These are phyloP conservation scores for Cryptococcus deneoformans DNA, from an alignment of 1,284 basidiomycete species.

Conservation along the genomic window DNA sequence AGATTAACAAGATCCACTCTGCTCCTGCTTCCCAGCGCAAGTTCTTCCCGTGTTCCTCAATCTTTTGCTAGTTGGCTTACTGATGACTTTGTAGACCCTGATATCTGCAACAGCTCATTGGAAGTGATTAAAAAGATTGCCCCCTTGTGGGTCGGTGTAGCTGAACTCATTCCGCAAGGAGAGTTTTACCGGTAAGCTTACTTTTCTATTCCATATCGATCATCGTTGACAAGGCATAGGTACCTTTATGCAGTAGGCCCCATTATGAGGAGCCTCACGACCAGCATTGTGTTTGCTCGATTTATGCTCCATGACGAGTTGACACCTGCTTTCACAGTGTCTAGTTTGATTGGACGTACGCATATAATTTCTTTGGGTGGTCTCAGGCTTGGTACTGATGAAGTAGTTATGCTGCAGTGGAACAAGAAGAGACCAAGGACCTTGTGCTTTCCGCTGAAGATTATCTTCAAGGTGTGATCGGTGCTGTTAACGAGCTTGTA, in stretches of 20 bases:
- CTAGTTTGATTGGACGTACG: conserved; percentile 44
- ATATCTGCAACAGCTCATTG: conserved; percentile 35
- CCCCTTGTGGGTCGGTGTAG: conserved; percentile 37
- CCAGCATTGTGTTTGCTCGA: conserved; percentile 38
- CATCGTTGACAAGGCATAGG: conserved; percentile 13
- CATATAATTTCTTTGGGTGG: not conserved
- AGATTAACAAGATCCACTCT: conserved; percentile 47
- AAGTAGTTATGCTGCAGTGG: conserved; percentile 21
- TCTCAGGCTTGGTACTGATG: not conserved
- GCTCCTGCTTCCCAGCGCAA: conserved; percentile 36
- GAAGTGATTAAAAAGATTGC: conserved; percentile 30
- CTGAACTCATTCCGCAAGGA: conserved; percentile 40
- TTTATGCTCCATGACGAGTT: conserved; percentile 48
- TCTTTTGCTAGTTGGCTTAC: not conserved
- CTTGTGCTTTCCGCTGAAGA: conserved; percentile 48
- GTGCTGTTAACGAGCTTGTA: conserved; percentile 49
- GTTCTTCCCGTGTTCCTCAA: conserved; percentile 5
- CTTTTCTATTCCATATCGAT: not conserved
- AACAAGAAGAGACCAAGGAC: conserved; percentile 30
- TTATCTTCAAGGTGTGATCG: conserved; percentile 50
- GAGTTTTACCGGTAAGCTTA: conserved; percentile 45
- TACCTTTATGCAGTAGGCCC: conserved; percentile 43
- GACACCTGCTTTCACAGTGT: conserved; percentile 36
- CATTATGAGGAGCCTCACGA: conserved; percentile 39
- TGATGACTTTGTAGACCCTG: conserved; percentile 23